Base-by-base conservation (phyloP, 2,329 filamentous ascomycete species). In the Cordyceps farinosa region DNA sequence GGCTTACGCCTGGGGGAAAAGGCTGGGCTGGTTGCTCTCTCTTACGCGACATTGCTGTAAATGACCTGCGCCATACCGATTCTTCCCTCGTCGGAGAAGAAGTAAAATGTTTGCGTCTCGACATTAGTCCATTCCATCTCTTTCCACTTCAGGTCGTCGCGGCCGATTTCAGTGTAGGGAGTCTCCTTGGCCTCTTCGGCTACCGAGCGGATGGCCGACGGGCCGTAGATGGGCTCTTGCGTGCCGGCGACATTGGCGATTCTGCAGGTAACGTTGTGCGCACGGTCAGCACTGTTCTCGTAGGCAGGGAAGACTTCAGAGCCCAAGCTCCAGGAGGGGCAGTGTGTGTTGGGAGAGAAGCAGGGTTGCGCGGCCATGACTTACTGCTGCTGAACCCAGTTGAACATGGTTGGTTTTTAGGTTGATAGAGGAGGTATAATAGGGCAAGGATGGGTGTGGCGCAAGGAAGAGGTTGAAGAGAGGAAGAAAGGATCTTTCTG, bases 11-110 rank as follows among this genome's bases (percentile, higher is more conserved):
- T 22, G 22, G 22, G 15, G 15, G 7, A 44, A 11, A 27, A 7
- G 30, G 50, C 30, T 15, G 32, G 10, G 11, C 3, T 22, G 22
- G 15, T 55, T 42, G 10, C 29, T 30, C 3, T 27, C 27, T 61
- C 89, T 78, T 87, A 97, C 93, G 87, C 90, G 75, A 99, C 90
- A 78, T 97, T 97, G 82, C 91, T 98, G 83, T 98, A 97, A 76
- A 99, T 97, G 78, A 98, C 84, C 82, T 99, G 95, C 65, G 86
- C 87, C 77, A 97, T 85, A 60, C 84, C 91, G 67, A 93, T 77
- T 67, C 88, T 83, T 57, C 95, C 95, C 65, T 81, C 86, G 66
- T 97, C 90, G 62, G 89, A 82, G 77, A 88, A 88, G 72, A 97
- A 79, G 80, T 99, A 99, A 80, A 97, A 99, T 66, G 85, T 92